phyloP scores from a whole-genome alignment of 2,329 filamentous ascomycete species.

The Cladosporium austrohemisphaericum region DNA sequence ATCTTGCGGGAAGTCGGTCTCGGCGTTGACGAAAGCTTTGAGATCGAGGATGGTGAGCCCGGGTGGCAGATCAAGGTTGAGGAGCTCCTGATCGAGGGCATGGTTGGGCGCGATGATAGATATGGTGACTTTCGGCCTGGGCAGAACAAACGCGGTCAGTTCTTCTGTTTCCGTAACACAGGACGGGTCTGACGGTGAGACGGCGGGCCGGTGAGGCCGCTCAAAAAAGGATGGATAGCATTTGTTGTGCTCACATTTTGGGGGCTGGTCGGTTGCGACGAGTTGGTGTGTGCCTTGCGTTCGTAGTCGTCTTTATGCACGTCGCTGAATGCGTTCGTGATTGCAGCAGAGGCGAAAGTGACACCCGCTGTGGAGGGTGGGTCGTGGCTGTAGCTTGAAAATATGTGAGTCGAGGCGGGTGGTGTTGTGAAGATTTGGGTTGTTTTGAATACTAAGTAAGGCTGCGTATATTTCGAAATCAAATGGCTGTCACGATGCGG shows the following conservation, averaged over 20 bases:
- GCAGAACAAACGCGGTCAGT: slow-evolving; percentile 23
- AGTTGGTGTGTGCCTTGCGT: slow-evolving; percentile 20
- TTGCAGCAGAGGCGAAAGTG: slow-evolving; percentile 9
- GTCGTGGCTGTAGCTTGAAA: not conserved
- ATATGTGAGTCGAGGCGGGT: not conserved
- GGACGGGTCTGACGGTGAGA: slow-evolving; percentile 29
- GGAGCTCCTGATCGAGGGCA: slow-evolving; percentile 65
- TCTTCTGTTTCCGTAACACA: slow-evolving; percentile 21
- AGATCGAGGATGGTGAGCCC: slow-evolving; percentile 81
- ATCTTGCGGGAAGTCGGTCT: slow-evolving; percentile 67
- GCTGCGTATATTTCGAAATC: no score
- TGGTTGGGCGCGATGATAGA: slow-evolving; percentile 73
- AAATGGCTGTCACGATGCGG: no score
- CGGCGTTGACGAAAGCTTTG: slow-evolving; percentile 82
- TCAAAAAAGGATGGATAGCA: not conserved
- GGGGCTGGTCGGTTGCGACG: not conserved
- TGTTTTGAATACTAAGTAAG: no score
- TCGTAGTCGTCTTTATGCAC: slow-evolving; percentile 21
- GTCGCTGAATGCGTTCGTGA: slow-evolving; percentile 23
- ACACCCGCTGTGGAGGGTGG: slow-evolving; percentile 10
- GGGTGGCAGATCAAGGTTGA: slow-evolving; percentile 75
- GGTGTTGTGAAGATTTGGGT: not conserved
- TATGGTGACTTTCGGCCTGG: slow-evolving; percentile 77
- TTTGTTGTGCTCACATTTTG: slow-evolving; percentile 13
- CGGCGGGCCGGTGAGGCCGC: slow-evolving; percentile 16